Base-by-base conservation (phyloP, 371 early-diverging fungal genomes). In the Mortierella sp. region DNA sequence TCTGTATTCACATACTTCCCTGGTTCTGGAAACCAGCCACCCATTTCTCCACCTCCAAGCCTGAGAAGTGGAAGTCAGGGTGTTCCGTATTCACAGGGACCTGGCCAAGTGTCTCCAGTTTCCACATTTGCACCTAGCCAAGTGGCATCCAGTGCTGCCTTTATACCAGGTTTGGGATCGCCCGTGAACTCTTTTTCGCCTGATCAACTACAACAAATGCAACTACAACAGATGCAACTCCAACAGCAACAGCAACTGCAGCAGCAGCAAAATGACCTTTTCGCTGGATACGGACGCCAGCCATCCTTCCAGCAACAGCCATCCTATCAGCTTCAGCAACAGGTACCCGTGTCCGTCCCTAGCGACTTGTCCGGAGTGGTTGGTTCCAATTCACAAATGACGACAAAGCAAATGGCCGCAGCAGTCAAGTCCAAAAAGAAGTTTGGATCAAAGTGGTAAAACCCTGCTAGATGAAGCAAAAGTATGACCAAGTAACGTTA, bases 41-140 rank as follows among this genome's bases (percentile, higher is more conserved):
- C 80, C 24, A 80, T 80, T 33, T 80, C 80, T 0, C 80, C 80
- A 13, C 80, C 80, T 3, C 74, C 80, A 2, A 80, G 75, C 53
- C 32, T 69, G 69, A 70, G 75, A 24, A 62, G 50, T 28, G 24
- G 3, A 9, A 60, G 41, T 60, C 60, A 58, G 58, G 65, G 59
- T 8, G 38, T 50, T 32, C 72, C 64, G 1, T 67, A 55, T 36
- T 19, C 43, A 16, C 70, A 67, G 33, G 74, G 24, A n/a, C 53
- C 62, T 24, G 58, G 64, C 36, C 63, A 50, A 19, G 63, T 24
- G 9, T 50, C 62, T n/a, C 53, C 63, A 7, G 32, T 58, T 22
- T 28, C 38, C 21, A 28, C 43, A 45, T 63, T 63, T 45, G 38
- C 64, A 15, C 52, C 64, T 21, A 36, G 36, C 33, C 64, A 62